These are phyloP conservation scores for Vicia faba DNA, from an alignment of 306 rosid genomes.

Conservation along the genomic window DNA sequence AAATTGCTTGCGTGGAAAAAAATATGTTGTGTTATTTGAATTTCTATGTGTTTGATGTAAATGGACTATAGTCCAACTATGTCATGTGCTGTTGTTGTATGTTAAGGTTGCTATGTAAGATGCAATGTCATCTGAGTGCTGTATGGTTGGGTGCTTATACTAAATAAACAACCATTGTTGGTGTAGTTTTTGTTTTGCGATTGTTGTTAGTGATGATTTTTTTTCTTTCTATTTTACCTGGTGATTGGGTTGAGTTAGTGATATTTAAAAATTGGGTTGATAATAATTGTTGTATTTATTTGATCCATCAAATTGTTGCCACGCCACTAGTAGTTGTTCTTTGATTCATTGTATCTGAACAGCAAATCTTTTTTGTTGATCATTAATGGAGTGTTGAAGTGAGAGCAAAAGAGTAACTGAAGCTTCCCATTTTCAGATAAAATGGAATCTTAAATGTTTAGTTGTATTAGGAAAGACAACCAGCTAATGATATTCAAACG, in stretches of 20 bases:
- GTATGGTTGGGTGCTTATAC: constrained; percentile 52
- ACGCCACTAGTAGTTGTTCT: no score
- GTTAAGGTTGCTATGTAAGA: constrained; percentile 14
- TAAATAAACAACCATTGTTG: constrained; percentile 66
- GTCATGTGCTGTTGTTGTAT: constrained; percentile 11
- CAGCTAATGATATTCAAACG: background rate
- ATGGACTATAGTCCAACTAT: constrained; percentile 35
- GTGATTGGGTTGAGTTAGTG: background rate
- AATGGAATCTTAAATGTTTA: background rate
- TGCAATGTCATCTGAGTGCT: constrained; percentile 38
- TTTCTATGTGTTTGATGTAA: constrained; percentile 33
- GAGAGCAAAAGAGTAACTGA: no score
- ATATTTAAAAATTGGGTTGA: background rate
- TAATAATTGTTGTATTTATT: no score
- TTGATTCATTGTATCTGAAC: no score
- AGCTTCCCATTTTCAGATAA: background rate
- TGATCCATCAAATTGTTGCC: no score
- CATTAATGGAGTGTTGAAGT: no score
- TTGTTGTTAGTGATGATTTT: background rate
- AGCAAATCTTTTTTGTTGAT: no score
- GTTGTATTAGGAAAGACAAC: background rate
- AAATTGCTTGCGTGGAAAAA: constrained; percentile 26
- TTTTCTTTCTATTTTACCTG: background rate
- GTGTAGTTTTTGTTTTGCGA: constrained; percentile 12
- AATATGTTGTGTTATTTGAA: background rate